Base-by-base conservation (phyloP, 176 grass and related monocot genomes). In the Canna indica region DNA sequence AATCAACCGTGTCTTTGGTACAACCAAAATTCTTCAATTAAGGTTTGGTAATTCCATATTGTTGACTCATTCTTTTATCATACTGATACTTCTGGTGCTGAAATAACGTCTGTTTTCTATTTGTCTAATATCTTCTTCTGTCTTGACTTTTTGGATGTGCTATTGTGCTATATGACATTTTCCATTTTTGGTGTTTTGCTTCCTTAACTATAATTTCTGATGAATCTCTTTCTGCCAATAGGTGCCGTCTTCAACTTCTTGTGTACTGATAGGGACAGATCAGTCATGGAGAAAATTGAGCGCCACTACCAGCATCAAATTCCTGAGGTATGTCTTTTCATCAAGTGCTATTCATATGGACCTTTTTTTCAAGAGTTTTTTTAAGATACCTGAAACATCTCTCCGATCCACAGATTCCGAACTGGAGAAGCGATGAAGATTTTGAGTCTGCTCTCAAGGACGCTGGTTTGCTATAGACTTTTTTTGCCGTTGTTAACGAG, bases 181-280 rank as follows among this genome's bases (percentile, higher is more conserved):
- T 0, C 13, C 13, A 32, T 31, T 17, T 22, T 17, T 13, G 27
- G 28, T 62, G 32, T 32, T 11, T 4, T 17, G 32, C 33, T 17
- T 32, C 17, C 18, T 34, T 1, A n/a, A n/a, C n/a, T n/a, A 38
- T 22, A 33, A 13, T 8, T 76, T 44, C 20, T 17, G 3, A 7
- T 33, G 7, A 5, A 14, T 18, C 6, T 28, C 36, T 9, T 27
- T 75, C 25, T 85, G 73, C 71, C 45, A 36, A 77, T 77, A 97
- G 94, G 94, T 80, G 94, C 86, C 83, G 86, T 97, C 38, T 97
- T 97, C 82, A 97, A 97, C 73, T 83, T 97, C 46, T 16, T 96
- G 31, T 96, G 88, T 22, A 87, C 83, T 25, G 76, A 75, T 67
- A 81, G 52, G 48, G 92, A 96, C 76, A 71, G 54, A 45, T 71